These are phyloP conservation scores for Pisolithus tinctorius DNA, from an alignment of 768 basidiomycete species.

Conservation along the genomic window DNA sequence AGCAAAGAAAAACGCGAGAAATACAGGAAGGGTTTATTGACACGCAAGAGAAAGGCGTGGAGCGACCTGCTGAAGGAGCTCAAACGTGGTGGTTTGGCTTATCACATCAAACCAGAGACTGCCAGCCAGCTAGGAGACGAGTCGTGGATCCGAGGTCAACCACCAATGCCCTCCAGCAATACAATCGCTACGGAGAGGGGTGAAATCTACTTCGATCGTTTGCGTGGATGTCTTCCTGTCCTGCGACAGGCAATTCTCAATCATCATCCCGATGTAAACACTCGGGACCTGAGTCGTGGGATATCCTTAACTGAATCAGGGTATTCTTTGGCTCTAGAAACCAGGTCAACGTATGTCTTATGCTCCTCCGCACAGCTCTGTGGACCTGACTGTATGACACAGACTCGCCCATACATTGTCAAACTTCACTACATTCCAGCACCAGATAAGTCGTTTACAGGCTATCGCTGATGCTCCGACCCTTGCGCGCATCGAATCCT, in stretches of 20 bases:
- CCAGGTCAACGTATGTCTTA: constrained; percentile 48
- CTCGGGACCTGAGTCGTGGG: constrained; percentile 82
- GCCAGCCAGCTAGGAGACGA: constrained; percentile 48
- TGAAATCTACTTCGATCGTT: constrained; percentile 59
- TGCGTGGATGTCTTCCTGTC: constrained; percentile 58
- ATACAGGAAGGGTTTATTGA: constrained; percentile 64
- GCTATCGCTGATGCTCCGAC: constrained; percentile 14
- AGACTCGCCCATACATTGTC: constrained; percentile 17
- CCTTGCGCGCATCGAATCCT: constrained; percentile 13
- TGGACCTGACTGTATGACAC: constrained; percentile 8
- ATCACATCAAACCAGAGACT: constrained; percentile 64
- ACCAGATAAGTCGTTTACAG: constrained; percentile 14
- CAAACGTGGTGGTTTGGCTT: constrained; percentile 68
- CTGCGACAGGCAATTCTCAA: constrained; percentile 53
- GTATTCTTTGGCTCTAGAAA: constrained; percentile 58
- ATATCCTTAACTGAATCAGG: constrained; percentile 73
- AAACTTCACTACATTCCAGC: constrained; percentile 9
- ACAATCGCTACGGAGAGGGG: constrained; percentile 31
- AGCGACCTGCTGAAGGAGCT: constrained; percentile 87
- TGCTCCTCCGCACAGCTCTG: not conserved
- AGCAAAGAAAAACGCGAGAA: constrained; percentile 49
- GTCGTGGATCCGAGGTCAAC: constrained; percentile 64
- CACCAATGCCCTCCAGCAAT: constrained; percentile 26
- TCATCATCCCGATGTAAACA: constrained; percentile 79
- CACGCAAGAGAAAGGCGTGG: constrained; percentile 85